Evolutionary conservation across 1,139 yeast genomes (phyloP), one percentile per base, ranked within the genome.

Genomic region (Hyphopichia khmerensis): DNA sequence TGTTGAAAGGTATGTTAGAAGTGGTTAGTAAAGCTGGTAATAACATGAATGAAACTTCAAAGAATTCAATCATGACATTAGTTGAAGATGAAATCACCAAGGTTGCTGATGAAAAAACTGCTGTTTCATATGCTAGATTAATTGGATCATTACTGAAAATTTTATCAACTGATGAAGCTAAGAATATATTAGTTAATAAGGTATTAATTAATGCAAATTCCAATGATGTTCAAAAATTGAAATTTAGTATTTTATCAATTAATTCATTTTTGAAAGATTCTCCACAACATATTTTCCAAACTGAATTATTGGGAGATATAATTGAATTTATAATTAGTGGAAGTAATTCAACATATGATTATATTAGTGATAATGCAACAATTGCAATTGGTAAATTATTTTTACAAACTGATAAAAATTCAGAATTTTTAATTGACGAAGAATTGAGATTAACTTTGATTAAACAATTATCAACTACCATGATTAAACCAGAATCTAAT

Each of bases 311-410:
- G 15, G 62, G 63, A 9, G 80, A 80, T 4, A 59, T 72, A 26
- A 75, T 75, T 35, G 63, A 68, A 2, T 82, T 77, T 51, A 62
- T 87, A 37, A 53, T 75, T 23, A 58, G 56, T 15, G 75, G 82
- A 38, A 64, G 80, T 26, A 65, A 73, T 19, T 72, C 83, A 1
- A 43, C 67, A 2, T 63, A 70, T 38, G 69, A 79, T n/a, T 80
- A 80, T 52, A 72, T 89, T 44, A 76, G 86, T 50, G 96, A 88
- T 52, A 86, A 87, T 55, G 84, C 91, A n/a, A 74, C 86, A 3
- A 64, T 85, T 43, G 98, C 96, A 2, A 75, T 86, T 42, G 97
- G 96, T 48, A 91, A 91, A 64, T 51, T 86, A n/a, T 65, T 89
- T 45, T 68, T 90, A 41, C 81, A 16, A 17, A 9, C 4, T 3